Evolutionary conservation across 2,329 filamentous ascomycete species (phyloP), one percentile per base, ranked within the genome.

Genomic region (Fusarium avenaceum): DNA sequence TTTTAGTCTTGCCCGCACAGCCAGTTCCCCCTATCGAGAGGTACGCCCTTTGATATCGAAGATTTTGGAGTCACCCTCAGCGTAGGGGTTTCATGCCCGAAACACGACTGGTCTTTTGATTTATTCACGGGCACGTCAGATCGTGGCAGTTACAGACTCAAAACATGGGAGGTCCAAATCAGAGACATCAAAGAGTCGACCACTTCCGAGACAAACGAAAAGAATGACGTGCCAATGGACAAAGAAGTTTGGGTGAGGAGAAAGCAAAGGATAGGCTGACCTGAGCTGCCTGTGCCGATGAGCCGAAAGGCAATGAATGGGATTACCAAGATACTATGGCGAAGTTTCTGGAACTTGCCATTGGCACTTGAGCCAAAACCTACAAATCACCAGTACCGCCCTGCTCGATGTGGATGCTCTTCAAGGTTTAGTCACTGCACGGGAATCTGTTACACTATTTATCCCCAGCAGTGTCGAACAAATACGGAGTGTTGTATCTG

Each of bases 41-140:
- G 87, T 0, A 84, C 78, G 0, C 81, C 89, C 0, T 92, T 91
- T 59, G 90, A 92, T 54, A 92, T 92, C 70, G 90, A 92, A 69
- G 90, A 92, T 63, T 92, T 92, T 73, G 90, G 90, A 0, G 79
- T 90, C 4, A 81, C 84, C 6, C 75, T 90, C 8, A 90, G 87
- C 55, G 83, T 87, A 0, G 90, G 89, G 0, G 78, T 92, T 5
- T 85, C 83, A 0, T 92, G 90, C 74, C 88, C 89, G 0, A 91
- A 91, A 65, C 90, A 92, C 64, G 86, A 82, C 6, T 92, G 90
- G 90, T 89, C 88, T 0, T 92, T 92, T 76, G 90, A 92, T 73
- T 71, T 92, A 4, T 86, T 87, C 52, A 86, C 89, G 0, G 90
- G 90, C 0, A 80, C 81, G 70, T 83, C 83, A 1, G 90, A 92